Evolutionary conservation across 1,139 yeast genomes (phyloP).

Genomic region (Geotrichum bryndzae): DNA sequence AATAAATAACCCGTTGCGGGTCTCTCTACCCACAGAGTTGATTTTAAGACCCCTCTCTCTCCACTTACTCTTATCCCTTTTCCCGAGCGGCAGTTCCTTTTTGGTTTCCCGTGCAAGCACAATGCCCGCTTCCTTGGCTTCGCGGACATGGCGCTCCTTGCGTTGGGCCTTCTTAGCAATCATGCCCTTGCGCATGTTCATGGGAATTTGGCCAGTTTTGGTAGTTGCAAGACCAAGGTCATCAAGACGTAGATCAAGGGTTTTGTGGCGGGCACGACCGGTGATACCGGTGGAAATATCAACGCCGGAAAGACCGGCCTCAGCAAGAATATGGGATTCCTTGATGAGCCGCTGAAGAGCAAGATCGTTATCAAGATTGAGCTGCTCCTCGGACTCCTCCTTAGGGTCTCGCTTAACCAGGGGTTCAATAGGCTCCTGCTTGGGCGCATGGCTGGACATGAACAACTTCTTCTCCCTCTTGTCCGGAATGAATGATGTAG

Average conservation of each 20-base stretch:
- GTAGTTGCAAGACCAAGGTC: slow-evolving; percentile 39
- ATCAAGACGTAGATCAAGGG: slow-evolving; percentile 62
- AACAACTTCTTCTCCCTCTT: slow-evolving; percentile 44
- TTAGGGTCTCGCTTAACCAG: slow-evolving; percentile 10
- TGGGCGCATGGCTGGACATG: slow-evolving; percentile 41
- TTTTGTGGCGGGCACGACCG: slow-evolving; percentile 73
- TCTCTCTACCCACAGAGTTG: slow-evolving; percentile 68
- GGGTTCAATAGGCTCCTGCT: slow-evolving; percentile 27
- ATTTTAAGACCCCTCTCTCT: slow-evolving; percentile 80
- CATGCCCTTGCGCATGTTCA: slow-evolving; percentile 83
- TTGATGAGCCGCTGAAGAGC: slow-evolving; percentile 73
- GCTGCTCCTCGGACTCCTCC: slow-evolving; percentile 26
- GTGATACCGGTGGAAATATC: slow-evolving; percentile 67
- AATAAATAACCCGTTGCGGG: slow-evolving; percentile 76
- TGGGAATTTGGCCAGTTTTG: slow-evolving; percentile 74
- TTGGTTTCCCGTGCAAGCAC: slow-evolving; percentile 54
- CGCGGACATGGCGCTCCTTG: slow-evolving; percentile 46
- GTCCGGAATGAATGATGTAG: slow-evolving; percentile 32
- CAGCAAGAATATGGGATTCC: slow-evolving; percentile 81
- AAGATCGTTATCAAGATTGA: slow-evolving; percentile 67
- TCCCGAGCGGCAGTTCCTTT: slow-evolving; percentile 41
- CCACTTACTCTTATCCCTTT: slow-evolving; percentile 27
- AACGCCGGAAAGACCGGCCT: slow-evolving; percentile 59
- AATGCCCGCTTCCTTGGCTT: slow-evolving; percentile 84
- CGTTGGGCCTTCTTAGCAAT: slow-evolving; percentile 42